phyloP scores from a whole-genome alignment of 164 flowering plant genomes.

The Taxillus chinensis region DNA sequence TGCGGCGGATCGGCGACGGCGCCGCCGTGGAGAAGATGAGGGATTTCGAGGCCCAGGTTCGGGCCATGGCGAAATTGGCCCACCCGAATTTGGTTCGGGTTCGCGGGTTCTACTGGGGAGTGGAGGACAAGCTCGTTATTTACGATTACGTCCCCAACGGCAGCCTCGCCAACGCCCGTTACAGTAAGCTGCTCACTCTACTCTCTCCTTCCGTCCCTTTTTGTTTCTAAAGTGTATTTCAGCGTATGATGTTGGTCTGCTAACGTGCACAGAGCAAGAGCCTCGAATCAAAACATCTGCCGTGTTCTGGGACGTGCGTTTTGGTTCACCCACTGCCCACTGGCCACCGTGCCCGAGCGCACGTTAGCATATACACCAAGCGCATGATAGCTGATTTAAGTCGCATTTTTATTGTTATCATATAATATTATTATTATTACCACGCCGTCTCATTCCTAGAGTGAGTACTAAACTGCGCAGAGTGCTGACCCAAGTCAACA shows the following conservation, averaged over 20 bases:
- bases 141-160: constrained; percentile 89
- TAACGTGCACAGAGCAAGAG: too few species aligned
- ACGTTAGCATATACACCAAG: too few species aligned
- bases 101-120: constrained; percentile 85
- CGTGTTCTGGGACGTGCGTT: too few species aligned
- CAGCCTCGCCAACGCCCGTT: constrained; percentile 72
- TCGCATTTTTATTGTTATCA: too few species aligned
- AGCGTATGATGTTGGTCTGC: too few species aligned
- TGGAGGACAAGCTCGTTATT: constrained; percentile 88
- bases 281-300: too few species aligned
- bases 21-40: constrained; percentile 55
- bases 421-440: too few species aligned
- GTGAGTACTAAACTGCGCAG: too few species aligned
- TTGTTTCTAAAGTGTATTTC: background rate
- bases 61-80: constrained; percentile 57
- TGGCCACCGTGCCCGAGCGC: too few species aligned
- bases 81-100: constrained; percentile 81
- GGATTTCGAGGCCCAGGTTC: constrained; percentile 77
- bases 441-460: too few species aligned
- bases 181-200: constrained; percentile 41
- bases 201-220: background rate
- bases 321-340: too few species aligned
- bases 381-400: constrained; percentile 9
- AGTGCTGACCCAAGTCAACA: too few species aligned
- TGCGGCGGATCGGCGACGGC: constrained; percentile 54